Evolutionary conservation across 2,329 filamentous ascomycete genomes (phyloP), one percentile per base, ranked within the genome.

Genomic region (Cryphonectria radicalis): DNA sequence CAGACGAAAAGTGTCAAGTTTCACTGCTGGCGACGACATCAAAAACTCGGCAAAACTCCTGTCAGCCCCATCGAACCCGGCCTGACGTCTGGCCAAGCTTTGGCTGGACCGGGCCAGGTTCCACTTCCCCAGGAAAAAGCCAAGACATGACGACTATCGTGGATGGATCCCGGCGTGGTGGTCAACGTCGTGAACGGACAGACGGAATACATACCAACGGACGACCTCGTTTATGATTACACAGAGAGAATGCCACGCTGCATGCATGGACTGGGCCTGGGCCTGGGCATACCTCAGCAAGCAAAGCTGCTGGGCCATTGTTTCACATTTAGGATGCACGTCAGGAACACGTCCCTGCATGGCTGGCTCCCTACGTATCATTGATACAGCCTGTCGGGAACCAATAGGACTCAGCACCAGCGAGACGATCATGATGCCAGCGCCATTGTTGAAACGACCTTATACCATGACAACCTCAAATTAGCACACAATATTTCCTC

Each of bases 111-210:
- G 14, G 8, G 28, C 32, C 25, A n/a, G 55, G 42, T 37, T 50
- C 59, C 67, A 63, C 59, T 68, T 68, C 67, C 67, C 67, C 67
- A 42, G 67, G 22, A 50, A 59, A 63, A 67, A 40, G 67, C 67
- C 67, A 68, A 63, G 67, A 68, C 55, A 22, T 19, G 25, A 59
- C 43, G 22, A 40, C 60, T 25, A 35, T 63, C 37, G 60, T 63
- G 55, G 7, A 32, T 59, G 28, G 55, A 59, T 32, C 32, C 32
- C 32, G 32, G 32, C 32, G 32, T 32, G 32, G 32, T 32, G 32
- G 32, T 32, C 32, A 32, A 32, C 32, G 3, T 32, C 32, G 60
- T 63, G 55, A 17, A 32, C 35, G 28, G 55, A 59, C n/a, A n/a
- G n/a, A 25, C 37, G 8, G 37, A 4, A 2, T 13, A 11, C 8